Percentiles rank a stretch among this genome's conserved stretches.
Evolutionary conservation across 2,329 filamentous ascomycete genomes (phyloP).

Genomic region (Diplodia mutila): DNA sequence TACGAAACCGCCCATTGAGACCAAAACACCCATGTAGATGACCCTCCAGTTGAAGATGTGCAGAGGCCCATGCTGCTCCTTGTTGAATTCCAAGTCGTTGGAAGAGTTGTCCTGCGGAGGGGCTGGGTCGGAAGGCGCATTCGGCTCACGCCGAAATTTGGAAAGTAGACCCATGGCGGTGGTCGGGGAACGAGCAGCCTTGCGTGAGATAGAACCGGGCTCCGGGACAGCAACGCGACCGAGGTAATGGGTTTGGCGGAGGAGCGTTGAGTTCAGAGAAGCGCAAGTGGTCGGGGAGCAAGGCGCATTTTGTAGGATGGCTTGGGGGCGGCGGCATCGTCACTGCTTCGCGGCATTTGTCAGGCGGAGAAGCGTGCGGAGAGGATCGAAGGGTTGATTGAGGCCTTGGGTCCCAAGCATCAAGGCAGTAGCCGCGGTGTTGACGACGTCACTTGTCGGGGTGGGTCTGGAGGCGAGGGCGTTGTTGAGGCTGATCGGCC

Average conservation of each 20-base stretch:
- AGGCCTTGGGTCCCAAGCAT: neutral
- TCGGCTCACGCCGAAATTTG: constrained; percentile 14
- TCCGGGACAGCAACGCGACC: neutral
- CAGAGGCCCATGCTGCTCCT: neutral
- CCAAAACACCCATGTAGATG: constrained; percentile 37
- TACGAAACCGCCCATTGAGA: constrained; percentile 41
- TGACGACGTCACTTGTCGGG: constrained; percentile 2
- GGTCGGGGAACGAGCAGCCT: too few species aligned
- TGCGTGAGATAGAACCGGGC: neutral
- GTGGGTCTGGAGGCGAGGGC: constrained; percentile 3
- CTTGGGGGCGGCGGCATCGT: neutral
- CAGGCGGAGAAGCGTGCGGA: neutral
- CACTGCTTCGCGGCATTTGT: neutral
- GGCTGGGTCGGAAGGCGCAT: neutral
- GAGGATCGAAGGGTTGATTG: neutral
- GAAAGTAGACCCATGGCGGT: constrained; percentile 8
- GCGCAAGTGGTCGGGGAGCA: neutral
- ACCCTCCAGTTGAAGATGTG: constrained; percentile 18
- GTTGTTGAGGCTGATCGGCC: constrained; percentile 16
- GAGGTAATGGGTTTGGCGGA: neutral
- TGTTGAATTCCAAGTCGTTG: constrained; percentile 10
- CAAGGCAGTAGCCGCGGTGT: neutral
- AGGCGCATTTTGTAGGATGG: constrained; percentile 5
- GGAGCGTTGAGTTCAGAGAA: neutral
- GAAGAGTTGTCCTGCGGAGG: neutral